Base-by-base conservation (phyloP, 139 green algal genomes). In the Yamagishiella unicocca region DNA sequence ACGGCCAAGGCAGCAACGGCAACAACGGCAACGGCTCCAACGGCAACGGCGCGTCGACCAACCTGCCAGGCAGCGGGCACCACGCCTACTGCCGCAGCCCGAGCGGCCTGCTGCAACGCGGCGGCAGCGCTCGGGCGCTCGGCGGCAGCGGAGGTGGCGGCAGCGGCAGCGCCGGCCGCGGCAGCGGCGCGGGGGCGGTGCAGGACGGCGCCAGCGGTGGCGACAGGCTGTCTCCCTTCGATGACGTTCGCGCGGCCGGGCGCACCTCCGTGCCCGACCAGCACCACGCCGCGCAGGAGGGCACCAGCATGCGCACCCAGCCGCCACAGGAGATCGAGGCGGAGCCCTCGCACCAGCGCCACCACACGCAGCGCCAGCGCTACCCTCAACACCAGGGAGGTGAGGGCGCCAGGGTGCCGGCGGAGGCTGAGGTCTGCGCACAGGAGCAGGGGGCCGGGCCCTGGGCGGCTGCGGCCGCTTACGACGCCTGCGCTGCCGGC, bases 21-120 rank as follows among this genome's bases (percentile, higher is more conserved):
- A 61, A 55, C 43, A 83, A 89, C 61, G 84, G 84, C 22, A 75
- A 80, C 61, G 84, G 84, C 27, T 68, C 68, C 72, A 90, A 80
- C 66, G 71, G 84, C 29, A 72, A 92, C 72, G 81, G 73, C 50
- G 83, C 64, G 10, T 70, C 46, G 2, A 83, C 82, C 12, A 87
- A 87, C 67, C 45, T 87, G 25, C 46, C 50, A 0, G 67, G 82
- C 37, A 45, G 82, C 29, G 81, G 66, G 24, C 79, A 64, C 12
- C 40, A 64, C 33, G 43, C 31, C 21, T 86, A 86, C 80, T 67
- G 53, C 43, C 80, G 80, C 14, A 67, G n/a, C 0, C 62, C 64
- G 4, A 8, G 14, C 14, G 43, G 62, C 22, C 21, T 8, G 43
- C 54, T 17, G 19, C 79, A 85, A 4, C 79, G 78, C 42, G 78